Conservation (phyloP, 176 grass and related monocot genomes). For the Poa pratensis region DNA sequence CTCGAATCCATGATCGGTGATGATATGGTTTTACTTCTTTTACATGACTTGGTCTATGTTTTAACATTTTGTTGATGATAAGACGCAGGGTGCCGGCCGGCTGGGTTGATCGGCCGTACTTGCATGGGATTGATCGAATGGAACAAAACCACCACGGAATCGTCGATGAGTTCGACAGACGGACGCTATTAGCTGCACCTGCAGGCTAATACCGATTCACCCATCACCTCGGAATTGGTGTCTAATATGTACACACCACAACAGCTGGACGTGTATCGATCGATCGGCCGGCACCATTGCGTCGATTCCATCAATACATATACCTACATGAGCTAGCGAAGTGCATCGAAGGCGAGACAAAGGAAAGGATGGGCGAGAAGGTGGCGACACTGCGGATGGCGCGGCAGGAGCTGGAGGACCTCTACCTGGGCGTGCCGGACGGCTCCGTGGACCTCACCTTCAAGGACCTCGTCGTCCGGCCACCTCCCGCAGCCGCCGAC, state of each 20-base stretch:
- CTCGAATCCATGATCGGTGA: background rate
- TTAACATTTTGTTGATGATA: background rate
- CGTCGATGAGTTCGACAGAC: background rate
- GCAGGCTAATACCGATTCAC: background rate
- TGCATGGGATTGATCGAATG: background rate
- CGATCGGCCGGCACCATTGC: background rate
- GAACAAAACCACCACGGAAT: background rate
- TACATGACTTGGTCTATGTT: background rate
- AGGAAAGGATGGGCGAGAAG: conserved; percentile 38
- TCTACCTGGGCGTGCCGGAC: conserved; percentile 65
- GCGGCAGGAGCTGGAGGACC: conserved; percentile 64
- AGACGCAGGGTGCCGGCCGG: background rate
- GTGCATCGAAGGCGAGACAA: background rate
- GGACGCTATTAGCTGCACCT: background rate
- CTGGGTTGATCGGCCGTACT: background rate
- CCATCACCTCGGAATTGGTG: background rate
- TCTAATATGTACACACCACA: background rate
- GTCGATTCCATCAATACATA: background rate
- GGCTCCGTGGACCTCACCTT: conserved; percentile 75
- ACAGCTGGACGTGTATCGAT: background rate
- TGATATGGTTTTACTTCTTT: too few relatives aligned
- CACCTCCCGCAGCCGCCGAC: background rate
- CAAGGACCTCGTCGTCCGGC: conserved; percentile 48
- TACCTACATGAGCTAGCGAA: too few relatives aligned
- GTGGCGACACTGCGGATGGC: conserved; percentile 47